Conservation (phyloP, 768 basidiomycete genomes). For the Pulveroboletus sp. region DNA sequence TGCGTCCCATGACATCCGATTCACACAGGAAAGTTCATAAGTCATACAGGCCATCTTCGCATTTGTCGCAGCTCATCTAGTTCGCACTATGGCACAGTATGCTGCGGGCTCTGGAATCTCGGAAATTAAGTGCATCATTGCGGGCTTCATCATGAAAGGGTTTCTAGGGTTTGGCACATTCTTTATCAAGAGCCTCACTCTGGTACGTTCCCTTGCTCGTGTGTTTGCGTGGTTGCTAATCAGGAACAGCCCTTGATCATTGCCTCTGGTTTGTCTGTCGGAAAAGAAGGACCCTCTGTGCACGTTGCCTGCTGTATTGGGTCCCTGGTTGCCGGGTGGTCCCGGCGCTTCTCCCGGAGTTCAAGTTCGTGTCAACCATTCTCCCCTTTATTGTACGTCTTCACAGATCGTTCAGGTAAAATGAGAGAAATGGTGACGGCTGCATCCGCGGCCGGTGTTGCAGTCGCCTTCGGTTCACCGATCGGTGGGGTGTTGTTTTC, state of each 20-base stretch:
- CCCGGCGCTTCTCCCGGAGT: conserved; percentile 79
- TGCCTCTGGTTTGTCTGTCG: conserved; percentile 94
- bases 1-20: conserved; percentile 39
- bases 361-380: conserved; percentile 57
- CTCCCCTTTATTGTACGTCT: conserved; percentile 4
- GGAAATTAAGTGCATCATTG: conserved; percentile 97
- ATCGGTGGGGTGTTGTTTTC: conserved; percentile 98
- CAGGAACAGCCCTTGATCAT: conserved; percentile 84
- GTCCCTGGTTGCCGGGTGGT: conserved; percentile 81
- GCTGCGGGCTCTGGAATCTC: conserved; percentile 98
- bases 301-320: conserved; percentile 97
- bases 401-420: conserved; percentile 47
- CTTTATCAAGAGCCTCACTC: conserved; percentile 88
- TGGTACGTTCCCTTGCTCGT: conserved; percentile 51
- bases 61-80: conserved; percentile 85
- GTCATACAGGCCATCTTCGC: conserved; percentile 68
- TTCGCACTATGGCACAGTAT: conserved; percentile 85
- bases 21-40: conserved; percentile 3
- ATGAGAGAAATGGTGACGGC: conserved; percentile 92
- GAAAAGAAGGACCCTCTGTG: conserved; percentile 98
- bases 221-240: conserved; percentile 11
- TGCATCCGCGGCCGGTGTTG: conserved; percentile 95
- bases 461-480: conserved; percentile 97
- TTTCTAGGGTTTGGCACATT: conserved; percentile 90
- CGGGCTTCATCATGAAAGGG: conserved; percentile 96